Conservation (phyloP, 768 basidiomycete genomes). For the button mushroom (Agaricus bisporus) region DNA sequence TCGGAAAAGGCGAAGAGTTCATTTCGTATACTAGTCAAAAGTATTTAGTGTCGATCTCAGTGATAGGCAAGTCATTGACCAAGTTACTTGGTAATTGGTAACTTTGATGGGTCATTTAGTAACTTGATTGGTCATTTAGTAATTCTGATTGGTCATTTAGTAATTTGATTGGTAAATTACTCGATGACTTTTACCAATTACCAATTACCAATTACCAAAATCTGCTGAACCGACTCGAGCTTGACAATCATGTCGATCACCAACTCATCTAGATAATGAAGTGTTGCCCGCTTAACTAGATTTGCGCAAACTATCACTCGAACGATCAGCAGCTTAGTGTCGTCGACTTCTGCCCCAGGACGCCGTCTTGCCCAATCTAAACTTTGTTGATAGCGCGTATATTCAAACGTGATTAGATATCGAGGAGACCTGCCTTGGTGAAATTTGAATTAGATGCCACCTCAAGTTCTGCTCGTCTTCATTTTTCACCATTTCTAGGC, state of each 20-base stretch:
- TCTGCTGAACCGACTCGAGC: constrained; percentile 21
- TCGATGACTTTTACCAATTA: too few relatives aligned
- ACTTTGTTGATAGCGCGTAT: not conserved
- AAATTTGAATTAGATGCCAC: constrained; percentile 18
- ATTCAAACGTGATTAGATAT: not conserved
- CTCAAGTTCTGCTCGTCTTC: constrained; percentile 22
- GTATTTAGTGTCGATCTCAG: too few relatives aligned
- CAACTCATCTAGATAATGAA: constrained; percentile 22
- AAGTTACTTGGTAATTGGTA: too few relatives aligned
- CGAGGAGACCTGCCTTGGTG: constrained; percentile 24
- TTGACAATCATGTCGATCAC: constrained; percentile 13
- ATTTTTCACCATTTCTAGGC: constrained; percentile 24
- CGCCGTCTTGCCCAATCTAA: constrained; percentile 9
- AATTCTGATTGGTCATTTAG: too few relatives aligned
- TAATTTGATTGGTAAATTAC: not conserved
- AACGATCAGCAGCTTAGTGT: not conserved
- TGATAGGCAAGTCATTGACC: too few relatives aligned
- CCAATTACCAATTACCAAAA: not conserved
- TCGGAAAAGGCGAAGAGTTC: constrained; percentile 6
- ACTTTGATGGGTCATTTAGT: too few relatives aligned
- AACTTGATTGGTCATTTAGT: too few relatives aligned
- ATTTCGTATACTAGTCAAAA: too few relatives aligned
- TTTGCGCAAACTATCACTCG: constrained; percentile 14
- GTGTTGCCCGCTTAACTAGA: constrained; percentile 15
- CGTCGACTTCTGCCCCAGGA: constrained; percentile 9